phyloP scores from a whole-genome alignment of 202 grass and related monocot species.

The Eragrostis tef region DNA sequence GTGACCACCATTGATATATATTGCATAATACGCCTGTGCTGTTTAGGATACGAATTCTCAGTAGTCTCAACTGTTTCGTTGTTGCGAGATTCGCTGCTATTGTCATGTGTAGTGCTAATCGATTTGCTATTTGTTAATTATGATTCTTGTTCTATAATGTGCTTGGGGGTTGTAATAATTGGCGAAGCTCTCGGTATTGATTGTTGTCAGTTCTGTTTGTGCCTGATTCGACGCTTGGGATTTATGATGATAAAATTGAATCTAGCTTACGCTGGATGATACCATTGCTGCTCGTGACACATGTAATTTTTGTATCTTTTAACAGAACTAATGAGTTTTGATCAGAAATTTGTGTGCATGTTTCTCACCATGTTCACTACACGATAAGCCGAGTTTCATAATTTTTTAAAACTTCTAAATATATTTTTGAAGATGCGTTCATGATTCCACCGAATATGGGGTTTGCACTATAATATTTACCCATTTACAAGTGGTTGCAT shows the following conservation, averaged over 20 bases:
- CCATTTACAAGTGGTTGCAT: conserved; percentile 8
- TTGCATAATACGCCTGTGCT: conserved; percentile 14
- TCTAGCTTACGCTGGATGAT: conserved; percentile 16
- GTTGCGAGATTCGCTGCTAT: conserved; percentile 25
- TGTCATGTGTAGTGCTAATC: background rate
- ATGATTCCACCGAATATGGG: no score
- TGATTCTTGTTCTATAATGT: background rate
- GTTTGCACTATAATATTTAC: no score
- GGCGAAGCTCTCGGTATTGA: background rate
- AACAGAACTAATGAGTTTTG: no score
- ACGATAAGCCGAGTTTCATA: no score
- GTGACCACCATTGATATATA: no score
- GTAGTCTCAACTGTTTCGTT: conserved; percentile 14
- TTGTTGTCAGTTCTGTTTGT: background rate
- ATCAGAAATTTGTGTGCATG: no score
- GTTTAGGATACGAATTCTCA: background rate
- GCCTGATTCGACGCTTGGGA: background rate
- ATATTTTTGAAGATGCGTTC: no score
- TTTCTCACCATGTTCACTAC: no score
- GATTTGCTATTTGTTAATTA: background rate
- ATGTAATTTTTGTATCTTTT: no score
- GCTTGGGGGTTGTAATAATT: background rate
- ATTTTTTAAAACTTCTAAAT: no score
- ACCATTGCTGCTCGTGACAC: no score
- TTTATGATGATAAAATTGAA: conserved; percentile 17